A percentile compares a stretch with the other conserved stretches of the same genome.
These are phyloP conservation scores for Leucocoprinus leucothites DNA, from an alignment of 768 basidiomycete genomes.

Conservation along the genomic window DNA sequence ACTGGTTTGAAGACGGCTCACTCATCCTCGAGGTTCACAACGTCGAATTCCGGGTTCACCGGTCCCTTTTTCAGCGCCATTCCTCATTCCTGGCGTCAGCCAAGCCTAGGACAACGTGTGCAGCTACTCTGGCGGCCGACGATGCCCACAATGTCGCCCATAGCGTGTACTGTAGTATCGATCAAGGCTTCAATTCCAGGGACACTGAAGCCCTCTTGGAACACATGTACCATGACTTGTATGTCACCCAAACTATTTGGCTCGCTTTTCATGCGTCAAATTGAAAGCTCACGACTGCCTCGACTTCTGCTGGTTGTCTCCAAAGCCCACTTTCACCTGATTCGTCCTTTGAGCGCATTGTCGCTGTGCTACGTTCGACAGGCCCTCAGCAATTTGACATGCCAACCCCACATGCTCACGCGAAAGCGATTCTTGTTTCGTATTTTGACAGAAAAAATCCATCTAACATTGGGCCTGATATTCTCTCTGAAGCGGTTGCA, in stretches of 20 bases:
- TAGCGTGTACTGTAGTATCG: conserved; percentile 24
- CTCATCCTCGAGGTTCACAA: conserved; percentile 44
- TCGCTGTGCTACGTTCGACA: conserved; percentile 54
- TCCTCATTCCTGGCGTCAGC: conserved; percentile 34
- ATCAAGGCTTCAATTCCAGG: conserved; percentile 31
- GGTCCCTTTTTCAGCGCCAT: conserved; percentile 47
- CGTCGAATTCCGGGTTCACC: conserved; percentile 56
- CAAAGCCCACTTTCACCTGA: conserved; percentile 47
- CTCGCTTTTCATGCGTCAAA: background rate
- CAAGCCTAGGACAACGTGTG: background rate
- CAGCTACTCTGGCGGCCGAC: background rate
- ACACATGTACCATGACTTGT: conserved; percentile 69
- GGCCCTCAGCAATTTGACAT: conserved; percentile 55
- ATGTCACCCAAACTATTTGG: conserved; percentile 26
- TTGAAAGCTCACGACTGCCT: background rate
- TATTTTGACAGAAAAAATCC: conserved; percentile 47
- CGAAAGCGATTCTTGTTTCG: conserved; percentile 36
- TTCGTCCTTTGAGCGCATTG: conserved; percentile 43
- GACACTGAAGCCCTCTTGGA: conserved; percentile 60
- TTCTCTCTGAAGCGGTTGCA: conserved; percentile 48
- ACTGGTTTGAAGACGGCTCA: conserved; percentile 70
- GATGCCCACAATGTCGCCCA: background rate
- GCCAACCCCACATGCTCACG: conserved; percentile 46
- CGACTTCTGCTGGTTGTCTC: conserved; percentile 4
- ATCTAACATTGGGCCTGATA: conserved; percentile 28